Evolutionary conservation across 257 asterid species (phyloP).

Genomic region (Solanum clarkiae): DNA sequence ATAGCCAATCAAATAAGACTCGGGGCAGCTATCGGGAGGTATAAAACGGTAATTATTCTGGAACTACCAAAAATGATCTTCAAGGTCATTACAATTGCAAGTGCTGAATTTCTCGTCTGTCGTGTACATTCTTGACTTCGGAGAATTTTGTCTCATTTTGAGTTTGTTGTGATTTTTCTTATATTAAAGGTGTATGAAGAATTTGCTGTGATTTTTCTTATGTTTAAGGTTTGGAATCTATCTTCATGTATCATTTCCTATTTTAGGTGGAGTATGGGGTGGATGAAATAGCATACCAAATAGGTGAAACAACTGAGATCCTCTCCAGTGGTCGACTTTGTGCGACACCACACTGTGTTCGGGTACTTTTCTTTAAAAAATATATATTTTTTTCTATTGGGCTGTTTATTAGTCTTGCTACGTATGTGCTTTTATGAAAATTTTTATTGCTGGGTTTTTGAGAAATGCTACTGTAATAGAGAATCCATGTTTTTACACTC

Average conservation of each 20-base stretch:
- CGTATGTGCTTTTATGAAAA: background rate
- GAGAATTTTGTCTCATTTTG: background rate
- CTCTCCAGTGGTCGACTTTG: conserved; percentile 79
- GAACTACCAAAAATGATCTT: too few species aligned
- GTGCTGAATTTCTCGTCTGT: background rate
- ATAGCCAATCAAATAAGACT: too few species aligned
- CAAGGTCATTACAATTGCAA: background rate
- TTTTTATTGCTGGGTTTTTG: background rate
- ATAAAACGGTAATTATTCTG: too few species aligned
- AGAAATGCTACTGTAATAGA: background rate
- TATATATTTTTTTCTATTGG: background rate
- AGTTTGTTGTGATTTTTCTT: background rate
- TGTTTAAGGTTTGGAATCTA: background rate
- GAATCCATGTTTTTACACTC: background rate
- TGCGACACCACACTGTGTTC: conserved; percentile 94
- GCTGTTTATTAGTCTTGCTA: background rate
- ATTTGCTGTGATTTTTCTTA: background rate
- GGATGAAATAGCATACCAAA: conserved; percentile 83
- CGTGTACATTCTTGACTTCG: background rate
- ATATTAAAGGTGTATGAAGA: background rate
- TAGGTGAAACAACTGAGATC: conserved; percentile 92
- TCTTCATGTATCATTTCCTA: conserved; percentile 3
- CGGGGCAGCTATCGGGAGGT: too few species aligned
- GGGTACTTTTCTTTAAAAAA: conserved; percentile 25
- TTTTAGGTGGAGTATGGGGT: conserved; percentile 75